Conservation (phyloP, 495 filamentous ascomycete species). For the Penicillium dipodomyicola region DNA sequence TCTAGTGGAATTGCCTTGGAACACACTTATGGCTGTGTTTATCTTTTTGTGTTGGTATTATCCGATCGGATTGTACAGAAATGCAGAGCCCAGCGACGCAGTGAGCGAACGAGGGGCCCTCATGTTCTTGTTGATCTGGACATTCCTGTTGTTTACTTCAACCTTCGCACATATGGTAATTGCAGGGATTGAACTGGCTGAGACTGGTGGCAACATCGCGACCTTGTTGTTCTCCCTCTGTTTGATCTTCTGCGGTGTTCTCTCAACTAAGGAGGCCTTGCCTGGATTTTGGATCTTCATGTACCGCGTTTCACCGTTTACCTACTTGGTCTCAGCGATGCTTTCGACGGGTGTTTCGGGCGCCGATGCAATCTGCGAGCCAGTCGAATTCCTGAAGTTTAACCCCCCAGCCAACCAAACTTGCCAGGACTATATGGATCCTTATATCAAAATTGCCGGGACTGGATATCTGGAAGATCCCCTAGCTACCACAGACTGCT, state of each 20-base stretch:
- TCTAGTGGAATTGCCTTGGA: constrained; percentile 72
- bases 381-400: constrained; percentile 57
- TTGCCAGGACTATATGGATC: constrained; percentile 55
- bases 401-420: constrained; percentile 45
- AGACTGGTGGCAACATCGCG: constrained; percentile 60
- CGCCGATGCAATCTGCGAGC: constrained; percentile 52
- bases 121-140: constrained; percentile 56
- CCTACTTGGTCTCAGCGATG: constrained; percentile 65
- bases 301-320: constrained; percentile 74
- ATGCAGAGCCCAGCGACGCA: constrained; percentile 43
- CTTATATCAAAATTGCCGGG: constrained; percentile 41
- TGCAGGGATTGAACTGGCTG: constrained; percentile 59
- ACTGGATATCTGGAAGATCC: background rate
- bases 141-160: constrained; percentile 58
- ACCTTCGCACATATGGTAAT: constrained; percentile 68
- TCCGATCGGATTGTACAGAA: constrained; percentile 60
- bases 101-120: constrained; percentile 53
- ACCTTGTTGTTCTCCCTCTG: constrained; percentile 61
- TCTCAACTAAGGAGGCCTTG: constrained; percentile 58
- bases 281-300: constrained; percentile 83
- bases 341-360: constrained; percentile 61
- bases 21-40: constrained; percentile 59
- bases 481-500: constrained; percentile 51
- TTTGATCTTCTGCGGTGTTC: constrained; percentile 64
- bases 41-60: constrained; percentile 69